Percentiles rank a stretch among this genome's conserved stretches.
phyloP scores from a whole-genome alignment of 1,284 basidiomycete genomes.

The Ceratobasidium sp. region DNA sequence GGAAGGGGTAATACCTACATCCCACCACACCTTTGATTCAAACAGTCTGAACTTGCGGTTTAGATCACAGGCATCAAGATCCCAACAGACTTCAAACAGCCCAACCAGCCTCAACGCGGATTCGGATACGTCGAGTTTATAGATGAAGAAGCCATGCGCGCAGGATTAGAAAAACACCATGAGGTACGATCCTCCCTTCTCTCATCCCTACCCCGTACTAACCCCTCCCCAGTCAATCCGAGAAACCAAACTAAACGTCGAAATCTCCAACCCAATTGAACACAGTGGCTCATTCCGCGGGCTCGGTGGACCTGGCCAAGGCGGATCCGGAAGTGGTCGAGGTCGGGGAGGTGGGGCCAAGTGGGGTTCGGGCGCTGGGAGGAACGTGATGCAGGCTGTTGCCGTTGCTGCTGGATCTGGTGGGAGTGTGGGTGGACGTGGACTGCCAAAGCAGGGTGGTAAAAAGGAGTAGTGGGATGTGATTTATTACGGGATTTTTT shows the following conservation, averaged over 20 bases:
- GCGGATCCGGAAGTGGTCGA: constrained; percentile 54
- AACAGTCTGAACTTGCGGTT: constrained; percentile 30
- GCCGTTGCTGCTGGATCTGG: constrained; percentile 34
- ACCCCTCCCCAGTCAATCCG: constrained; percentile 53
- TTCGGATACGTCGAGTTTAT: constrained; percentile 87
- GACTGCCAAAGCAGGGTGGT: not conserved
- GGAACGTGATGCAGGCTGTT: constrained; percentile 33
- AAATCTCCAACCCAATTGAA: constrained; percentile 56
- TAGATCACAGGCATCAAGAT: constrained; percentile 81
- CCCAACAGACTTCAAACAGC: constrained; percentile 57
- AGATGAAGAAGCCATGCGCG: constrained; percentile 84
- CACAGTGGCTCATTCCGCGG: constrained; percentile 49
- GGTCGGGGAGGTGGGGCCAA: constrained; percentile 67
- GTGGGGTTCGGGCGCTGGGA: constrained; percentile 54
- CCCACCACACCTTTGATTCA: constrained; percentile 39
- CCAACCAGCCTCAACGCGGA: constrained; percentile 51
- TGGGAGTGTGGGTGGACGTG: constrained; percentile 11
- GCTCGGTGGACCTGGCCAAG: constrained; percentile 46
- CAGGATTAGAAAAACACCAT: constrained; percentile 75
- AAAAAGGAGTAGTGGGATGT: not conserved
- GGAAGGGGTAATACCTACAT: constrained; percentile 66
- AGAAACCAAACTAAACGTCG: constrained; percentile 53
- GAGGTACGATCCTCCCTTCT: constrained; percentile 62
- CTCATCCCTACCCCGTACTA: constrained; percentile 7
- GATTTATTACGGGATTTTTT: no score